Evolutionary conservation across 306 rosid genomes (phyloP), one percentile per base, ranked within the genome.

Genomic region (Quercus engelmannii): DNA sequence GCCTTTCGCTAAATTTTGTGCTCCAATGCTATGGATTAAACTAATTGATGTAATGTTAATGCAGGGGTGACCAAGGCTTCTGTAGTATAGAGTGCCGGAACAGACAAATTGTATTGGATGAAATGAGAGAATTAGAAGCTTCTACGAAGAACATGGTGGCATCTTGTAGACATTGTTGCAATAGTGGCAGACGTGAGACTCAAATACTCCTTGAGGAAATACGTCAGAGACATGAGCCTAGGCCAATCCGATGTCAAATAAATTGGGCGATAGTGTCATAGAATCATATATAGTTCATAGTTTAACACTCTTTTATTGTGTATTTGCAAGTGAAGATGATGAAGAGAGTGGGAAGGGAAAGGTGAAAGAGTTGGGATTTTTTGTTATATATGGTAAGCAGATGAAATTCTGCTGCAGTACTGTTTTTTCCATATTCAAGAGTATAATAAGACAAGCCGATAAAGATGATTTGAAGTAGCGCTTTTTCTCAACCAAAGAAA

Each of bases 61-160:
- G 83, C 87, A 88, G 92, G 73, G 92, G 92, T 10, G 87, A 88
- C 80, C 73, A 79, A 21, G 92, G 92, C 13, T 88, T 83, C 55
- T 88, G 92, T 59, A 88, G 92, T 71, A 21, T 79, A 26, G 81
- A 79, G 80, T 88, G 92, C 68, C 35, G 90, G 25, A 33, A 82
- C 67, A n/a, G 86, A 28, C 92, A 88, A 74, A 88, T 88, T 62
- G 74, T 46, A 6, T 14, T 77, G 14, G 92, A 88, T 72, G 92
- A 88, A 8, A 74, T 65, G 73, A 81, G 18, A 65, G 90, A 86
- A 75, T 55, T 84, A 35, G 90, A 88, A 55, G 76, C 82, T 74
- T 86, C 92, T 4, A 88, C 86, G 7, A 84, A 84, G 80, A 43
- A 80, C 59, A 75, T 75, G 73, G 1, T 81, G 21, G 80, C 86